Evolutionary conservation across 148 eudicot genomes (phyloP), one percentile per base, ranked within the genome.

Genomic region (Rhododendron kiyosumense): DNA sequence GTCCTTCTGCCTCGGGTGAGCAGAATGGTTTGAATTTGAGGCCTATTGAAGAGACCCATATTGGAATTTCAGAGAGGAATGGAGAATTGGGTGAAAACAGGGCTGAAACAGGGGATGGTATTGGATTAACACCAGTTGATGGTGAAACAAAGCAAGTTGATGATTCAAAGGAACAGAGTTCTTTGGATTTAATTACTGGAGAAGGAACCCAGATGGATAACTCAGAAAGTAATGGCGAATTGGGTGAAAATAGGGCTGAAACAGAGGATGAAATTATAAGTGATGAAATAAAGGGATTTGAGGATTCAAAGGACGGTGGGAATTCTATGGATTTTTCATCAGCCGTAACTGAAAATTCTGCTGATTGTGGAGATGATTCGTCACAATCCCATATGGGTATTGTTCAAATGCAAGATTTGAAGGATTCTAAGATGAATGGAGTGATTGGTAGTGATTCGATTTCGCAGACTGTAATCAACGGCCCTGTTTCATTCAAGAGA

Each of bases 221-320:
- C 83, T 67, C 82, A 24, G 92, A 83, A 14, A 85, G 34, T 79
- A 88, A 82, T 45, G 89, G 63, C 3, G 92, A 89, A 63, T 79
- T 71, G 18, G 90, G 46, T 2, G 83, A 82, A 46, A 86, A 67
- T 59, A 83, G 83, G 74, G 81, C 22, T 7, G 80, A 81, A 45
- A 77, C 85, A 74, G 90, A 85, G 41, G 69, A 10, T 43, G 73
- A 11, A 20, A 26, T 51, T 67, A 54, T 1, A 15, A 41, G 32
- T 51, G 81, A 81, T 24, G 81, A 59, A 34, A 71, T 12, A 36
- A 86, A 74, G 41, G 87, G 28, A 22, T 61, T 76, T 52, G 67
- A 59, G 28, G 36, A 86, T 59, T 82, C 77, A 8, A 69, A 71
- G 78, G 61, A 45, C 14, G 15, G 20, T 26, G 38, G 67, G 52